Conservation (phyloP, 202 grass and related monocot species). For the Tripidium arundinaceum region DNA sequence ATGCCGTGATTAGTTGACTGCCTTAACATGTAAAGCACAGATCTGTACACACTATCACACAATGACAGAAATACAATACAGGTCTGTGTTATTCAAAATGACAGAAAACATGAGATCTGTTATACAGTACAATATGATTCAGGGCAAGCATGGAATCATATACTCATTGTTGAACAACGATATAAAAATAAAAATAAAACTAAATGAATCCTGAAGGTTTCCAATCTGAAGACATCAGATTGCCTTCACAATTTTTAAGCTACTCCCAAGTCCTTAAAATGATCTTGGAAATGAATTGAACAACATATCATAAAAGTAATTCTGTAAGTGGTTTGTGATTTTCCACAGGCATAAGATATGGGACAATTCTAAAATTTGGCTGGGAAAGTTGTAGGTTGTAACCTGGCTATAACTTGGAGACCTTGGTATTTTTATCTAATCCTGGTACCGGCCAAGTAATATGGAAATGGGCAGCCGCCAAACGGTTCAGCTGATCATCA, state of each 20-base stretch:
- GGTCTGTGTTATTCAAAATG: conserved; percentile 1
- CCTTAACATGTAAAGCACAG: not conserved
- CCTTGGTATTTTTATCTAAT: not conserved
- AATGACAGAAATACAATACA: not conserved
- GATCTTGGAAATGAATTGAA: not conserved
- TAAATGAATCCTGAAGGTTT: not conserved
- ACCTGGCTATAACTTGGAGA: not conserved
- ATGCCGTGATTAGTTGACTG: not conserved
- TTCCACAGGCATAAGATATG: not conserved
- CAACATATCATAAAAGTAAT: not conserved
- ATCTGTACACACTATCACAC: conserved; percentile 1
- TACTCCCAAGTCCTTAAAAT: not conserved
- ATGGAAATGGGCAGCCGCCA: not conserved
- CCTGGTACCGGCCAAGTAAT: not conserved
- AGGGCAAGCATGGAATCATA: not conserved
- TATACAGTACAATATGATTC: not conserved
- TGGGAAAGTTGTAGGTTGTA: conserved; percentile 4
- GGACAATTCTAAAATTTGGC: not conserved
- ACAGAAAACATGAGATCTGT: conserved; percentile 8
- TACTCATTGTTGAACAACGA: not conserved
- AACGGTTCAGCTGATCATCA: not conserved
- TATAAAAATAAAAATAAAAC: not conserved
- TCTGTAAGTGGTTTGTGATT: not conserved
- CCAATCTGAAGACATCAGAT: conserved; percentile 24
- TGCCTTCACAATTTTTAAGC: conserved; percentile 3